Evolutionary conservation across 495 filamentous ascomycete species (phyloP).

Genomic region (Penicillium subrubescens): DNA sequence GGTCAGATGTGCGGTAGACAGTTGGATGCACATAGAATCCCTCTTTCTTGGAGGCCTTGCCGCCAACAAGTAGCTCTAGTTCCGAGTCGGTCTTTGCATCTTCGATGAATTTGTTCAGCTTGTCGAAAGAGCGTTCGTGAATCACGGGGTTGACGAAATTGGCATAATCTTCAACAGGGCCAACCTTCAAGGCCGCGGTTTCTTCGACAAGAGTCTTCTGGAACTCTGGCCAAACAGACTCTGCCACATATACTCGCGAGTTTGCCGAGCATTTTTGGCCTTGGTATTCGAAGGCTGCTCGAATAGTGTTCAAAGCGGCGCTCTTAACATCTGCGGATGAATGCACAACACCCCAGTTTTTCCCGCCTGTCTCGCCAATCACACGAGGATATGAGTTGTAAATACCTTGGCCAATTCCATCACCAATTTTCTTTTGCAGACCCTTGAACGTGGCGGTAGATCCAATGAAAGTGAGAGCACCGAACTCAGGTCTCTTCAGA

Average conservation of each 20-base stretch:
- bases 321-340: constrained; percentile 70
- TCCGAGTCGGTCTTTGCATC: constrained; percentile 62
- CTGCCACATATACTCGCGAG: constrained; percentile 72
- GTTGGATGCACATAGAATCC: constrained; percentile 76
- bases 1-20: constrained; percentile 63
- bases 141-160: constrained; percentile 80
- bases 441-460: constrained; percentile 75
- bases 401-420: constrained; percentile 63
- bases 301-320: constrained; percentile 74
- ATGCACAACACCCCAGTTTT: constrained; percentile 86
- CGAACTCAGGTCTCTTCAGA: constrained; percentile 68
- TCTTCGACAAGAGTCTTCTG: constrained; percentile 48
- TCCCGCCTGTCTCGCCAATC: constrained; percentile 84
- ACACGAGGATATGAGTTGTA: constrained; percentile 77
- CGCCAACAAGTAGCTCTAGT: constrained; percentile 67
- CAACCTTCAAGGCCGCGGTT: constrained; percentile 42
- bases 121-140: constrained; percentile 68
- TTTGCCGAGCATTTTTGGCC: constrained; percentile 87
- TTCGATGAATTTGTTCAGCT: constrained; percentile 63
- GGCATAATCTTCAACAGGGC: constrained; percentile 57
- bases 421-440: constrained; percentile 71
- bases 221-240: constrained; percentile 66
- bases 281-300: constrained; percentile 85
- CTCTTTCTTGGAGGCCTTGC: constrained; percentile 62
- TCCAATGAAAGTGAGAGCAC: constrained; percentile 78